Conservation (phyloP, 2,329 filamentous ascomycete genomes). For the Samsoniella hepiali region DNA sequence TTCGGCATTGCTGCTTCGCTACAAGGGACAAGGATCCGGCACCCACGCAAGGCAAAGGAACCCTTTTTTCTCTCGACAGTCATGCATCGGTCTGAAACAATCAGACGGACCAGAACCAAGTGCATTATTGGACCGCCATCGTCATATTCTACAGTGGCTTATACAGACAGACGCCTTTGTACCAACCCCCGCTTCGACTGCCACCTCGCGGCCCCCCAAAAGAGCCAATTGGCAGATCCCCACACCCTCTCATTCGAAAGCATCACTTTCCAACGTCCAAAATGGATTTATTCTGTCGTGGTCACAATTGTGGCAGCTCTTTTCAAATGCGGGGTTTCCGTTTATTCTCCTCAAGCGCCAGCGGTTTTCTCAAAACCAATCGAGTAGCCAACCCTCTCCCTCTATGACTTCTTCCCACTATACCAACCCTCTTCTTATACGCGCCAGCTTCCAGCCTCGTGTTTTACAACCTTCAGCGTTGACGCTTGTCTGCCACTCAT, state of each 20-base stretch:
- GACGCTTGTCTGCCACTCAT: background rate
- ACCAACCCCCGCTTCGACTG: background rate
- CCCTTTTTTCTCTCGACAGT: background rate
- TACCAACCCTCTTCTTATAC: constrained; percentile 3
- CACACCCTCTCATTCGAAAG: constrained; percentile 3
- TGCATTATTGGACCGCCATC: background rate
- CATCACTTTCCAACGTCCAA: constrained; percentile 2
- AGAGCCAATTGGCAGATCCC: background rate
- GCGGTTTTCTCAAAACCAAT: constrained; percentile 6
- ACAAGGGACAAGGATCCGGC: background rate
- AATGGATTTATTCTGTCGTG: background rate
- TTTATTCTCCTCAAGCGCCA: too few species aligned
- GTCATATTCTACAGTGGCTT: background rate
- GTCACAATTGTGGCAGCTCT: background rate
- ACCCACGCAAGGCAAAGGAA: background rate
- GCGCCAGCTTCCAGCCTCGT: background rate
- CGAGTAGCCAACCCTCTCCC: background rate
- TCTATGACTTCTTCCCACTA: constrained; percentile 1
- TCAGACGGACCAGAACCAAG: background rate
- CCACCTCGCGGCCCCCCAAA: constrained; percentile 2
- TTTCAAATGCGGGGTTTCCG: background rate
- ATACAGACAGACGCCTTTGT: background rate
- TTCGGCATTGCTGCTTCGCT: background rate
- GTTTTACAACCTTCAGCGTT: background rate
- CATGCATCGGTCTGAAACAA: background rate